Base-by-base conservation (phyloP, 352 stramenopile species). In the Peronospora farinosa region DNA sequence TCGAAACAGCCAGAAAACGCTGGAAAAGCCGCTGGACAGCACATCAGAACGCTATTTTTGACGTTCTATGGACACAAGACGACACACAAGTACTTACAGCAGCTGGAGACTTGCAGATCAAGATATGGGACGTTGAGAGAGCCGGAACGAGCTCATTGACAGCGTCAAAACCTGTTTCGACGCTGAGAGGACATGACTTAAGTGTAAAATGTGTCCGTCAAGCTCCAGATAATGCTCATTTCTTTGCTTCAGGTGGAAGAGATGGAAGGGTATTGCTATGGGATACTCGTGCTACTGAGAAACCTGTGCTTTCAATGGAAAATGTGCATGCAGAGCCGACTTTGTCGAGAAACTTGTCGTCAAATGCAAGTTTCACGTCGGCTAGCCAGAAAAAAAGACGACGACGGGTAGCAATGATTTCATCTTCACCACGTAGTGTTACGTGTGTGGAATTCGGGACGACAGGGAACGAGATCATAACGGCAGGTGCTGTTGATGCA, bases 121-220 rank as follows among this genome's bases (percentile, higher is more conserved):
- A 63, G 16, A 46, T 69, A 5, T 89, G 75, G 75, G 70, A 89
- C 46, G 65, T 70, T 0, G 72, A 85, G 56, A 84, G 52, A 2
- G 33, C 42, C 0, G 39, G 32, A 45, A 23, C 2, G 21, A 51
- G 25, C 28, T n/a, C 19, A n/a, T 32, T 27, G 3, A 53, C 16
- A 9, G 37, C 36, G 42, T 58, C 28, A 35, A 42, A 8, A n/a
- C 53, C 32, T n/a, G 59, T 47, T 68, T 74, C 57, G 31, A 67
- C 36, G 49, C 77, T 59, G 3, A 57, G 25, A 61, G 72, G 67
- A 41, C 74, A 85, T 44, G 54, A 74, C 10, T 85, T 85, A 74
- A 89, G 78, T 60, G 76, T 89, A 52, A 89, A 89, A 42, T 84
- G 78, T 51, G 70, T 89, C 3, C 78, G 76, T 5, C 71, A 86